Percentiles rank a stretch among this genome's conserved stretches.
Conservation (phyloP, 805 yeast genomes). For the Hagleromyces aurorensis region DNA sequence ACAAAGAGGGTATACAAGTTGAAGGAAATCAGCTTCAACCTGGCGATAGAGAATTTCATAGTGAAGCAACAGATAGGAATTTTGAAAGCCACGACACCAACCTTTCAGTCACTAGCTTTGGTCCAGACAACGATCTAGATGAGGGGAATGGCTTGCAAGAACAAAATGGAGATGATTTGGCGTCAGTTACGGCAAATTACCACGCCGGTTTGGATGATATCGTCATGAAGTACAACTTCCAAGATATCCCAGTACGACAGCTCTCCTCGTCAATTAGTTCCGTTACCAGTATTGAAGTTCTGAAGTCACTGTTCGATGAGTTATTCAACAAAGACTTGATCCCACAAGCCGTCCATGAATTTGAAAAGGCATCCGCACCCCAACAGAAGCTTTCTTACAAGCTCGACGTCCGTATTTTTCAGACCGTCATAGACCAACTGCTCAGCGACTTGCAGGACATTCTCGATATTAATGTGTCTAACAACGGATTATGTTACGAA, state of each 20-base stretch:
- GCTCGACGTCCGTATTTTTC: constrained; percentile 23
- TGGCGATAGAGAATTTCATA: background rate
- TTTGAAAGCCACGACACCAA: background rate
- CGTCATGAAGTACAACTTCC: constrained; percentile 11
- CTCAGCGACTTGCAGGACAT: constrained; percentile 24
- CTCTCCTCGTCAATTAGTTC: constrained; percentile 22
- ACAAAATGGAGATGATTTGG: constrained; percentile 10
- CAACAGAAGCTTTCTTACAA: constrained; percentile 18
- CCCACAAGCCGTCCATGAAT: constrained; percentile 20
- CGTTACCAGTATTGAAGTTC: constrained; percentile 20
- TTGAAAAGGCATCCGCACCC: constrained; percentile 9
- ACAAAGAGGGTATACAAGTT: no score
- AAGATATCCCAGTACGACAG: constrained; percentile 12
- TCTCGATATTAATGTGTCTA: constrained; percentile 26
- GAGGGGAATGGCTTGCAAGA: background rate
- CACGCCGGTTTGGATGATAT: constrained; percentile 3
- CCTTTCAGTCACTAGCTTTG: background rate
- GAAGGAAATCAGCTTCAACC: no score
- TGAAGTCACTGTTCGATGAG: constrained; percentile 15
- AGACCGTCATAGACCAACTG: constrained; percentile 13
- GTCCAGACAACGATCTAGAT: background rate
- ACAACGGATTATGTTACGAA: constrained; percentile 24
- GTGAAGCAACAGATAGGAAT: background rate
- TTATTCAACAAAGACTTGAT: constrained; percentile 20
- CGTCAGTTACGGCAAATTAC: constrained; percentile 1